Base-by-base conservation (phyloP, 495 filamentous ascomycete species). In the Hypoxylon intermedium region DNA sequence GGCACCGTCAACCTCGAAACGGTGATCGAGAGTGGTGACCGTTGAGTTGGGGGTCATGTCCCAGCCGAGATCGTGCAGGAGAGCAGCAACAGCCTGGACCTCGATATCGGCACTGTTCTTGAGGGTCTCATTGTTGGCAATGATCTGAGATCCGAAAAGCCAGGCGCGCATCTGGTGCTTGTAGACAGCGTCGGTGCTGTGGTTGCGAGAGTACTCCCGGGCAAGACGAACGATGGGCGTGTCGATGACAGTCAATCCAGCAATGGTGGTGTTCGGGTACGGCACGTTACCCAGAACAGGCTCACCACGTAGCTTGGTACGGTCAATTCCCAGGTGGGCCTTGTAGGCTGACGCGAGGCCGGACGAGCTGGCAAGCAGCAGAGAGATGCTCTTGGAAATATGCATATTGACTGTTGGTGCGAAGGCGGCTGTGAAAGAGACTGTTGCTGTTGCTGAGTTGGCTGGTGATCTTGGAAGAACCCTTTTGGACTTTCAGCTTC, bases 11-110 rank as follows among this genome's bases (percentile, higher is more conserved):
- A 80, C 74, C 64, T 80, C 77, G 60, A 79, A 80, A 11, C 73
- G 63, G 19, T 70, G 68, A 58, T 79, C 71, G 6, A 34, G 15
- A 5, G 71, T 65, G 9, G 71, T 58, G 12, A 74, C 54, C 9
- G 62, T 23, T 3, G 69, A 62, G 57, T 49, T 24, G 7, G 65
- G 65, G 4, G 67, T 67, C 40, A 67, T 15, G 58, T 69, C 70
- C 81, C 79, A 83, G 21, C 79, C 83, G 1, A 86, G 65, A 50
- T 87, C 83, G 65, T 87, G 83, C 31, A 85, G 67, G 18, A 85
- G 57, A 0, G 74, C 74, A 1, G 72, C 53, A 15, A 86, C 62
- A 48, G 78, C 77, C 31, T 81, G 75, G n/a, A 75, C 66, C 64
- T 86, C 83, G 12, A 60, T 38, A 52, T 85, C 81, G 44, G 74